These are phyloP conservation scores for Geranium brycei DNA, from an alignment of 345 rosid species.

Conservation along the genomic window DNA sequence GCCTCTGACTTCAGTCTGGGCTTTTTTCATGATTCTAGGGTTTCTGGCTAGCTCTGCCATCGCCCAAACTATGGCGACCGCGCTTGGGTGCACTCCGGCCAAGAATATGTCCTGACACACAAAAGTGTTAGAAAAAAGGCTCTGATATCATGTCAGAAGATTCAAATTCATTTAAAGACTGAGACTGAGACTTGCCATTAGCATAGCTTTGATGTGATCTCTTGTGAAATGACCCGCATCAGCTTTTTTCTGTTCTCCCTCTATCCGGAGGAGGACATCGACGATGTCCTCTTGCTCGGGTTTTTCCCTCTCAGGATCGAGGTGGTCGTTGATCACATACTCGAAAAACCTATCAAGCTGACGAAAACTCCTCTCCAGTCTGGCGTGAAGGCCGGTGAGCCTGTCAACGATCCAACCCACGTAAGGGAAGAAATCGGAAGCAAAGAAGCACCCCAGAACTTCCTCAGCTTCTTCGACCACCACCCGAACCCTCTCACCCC, in stretches of 20 bases:
- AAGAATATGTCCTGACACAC: conserved; percentile 10
- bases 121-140: neutral
- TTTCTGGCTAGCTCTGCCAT: conserved; percentile 11
- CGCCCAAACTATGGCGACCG: conserved; percentile 14
- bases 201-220: no score
- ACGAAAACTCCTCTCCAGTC: conserved; percentile 15
- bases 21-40: conserved; percentile 12
- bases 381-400: conserved; percentile 23
- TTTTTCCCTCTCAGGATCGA: no score
- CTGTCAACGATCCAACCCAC: conserved; percentile 27
- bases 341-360: conserved; percentile 25
- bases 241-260: no score
- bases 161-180: no score
- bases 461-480: conserved; percentile 35
- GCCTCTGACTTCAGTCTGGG: conserved; percentile 5
- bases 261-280: no score
- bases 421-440: conserved; percentile 32
- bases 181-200: no score
- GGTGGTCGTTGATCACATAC: no score
- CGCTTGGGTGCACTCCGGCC: conserved; percentile 11
- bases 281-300: no score
- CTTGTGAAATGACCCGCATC: no score
- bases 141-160: no score
- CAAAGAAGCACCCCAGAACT: conserved; percentile 23
- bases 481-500: conserved; percentile 28